Evolutionary conservation across 2,329 filamentous ascomycete genomes (phyloP).

Genomic region (Ceratocystis albifundus): DNA sequence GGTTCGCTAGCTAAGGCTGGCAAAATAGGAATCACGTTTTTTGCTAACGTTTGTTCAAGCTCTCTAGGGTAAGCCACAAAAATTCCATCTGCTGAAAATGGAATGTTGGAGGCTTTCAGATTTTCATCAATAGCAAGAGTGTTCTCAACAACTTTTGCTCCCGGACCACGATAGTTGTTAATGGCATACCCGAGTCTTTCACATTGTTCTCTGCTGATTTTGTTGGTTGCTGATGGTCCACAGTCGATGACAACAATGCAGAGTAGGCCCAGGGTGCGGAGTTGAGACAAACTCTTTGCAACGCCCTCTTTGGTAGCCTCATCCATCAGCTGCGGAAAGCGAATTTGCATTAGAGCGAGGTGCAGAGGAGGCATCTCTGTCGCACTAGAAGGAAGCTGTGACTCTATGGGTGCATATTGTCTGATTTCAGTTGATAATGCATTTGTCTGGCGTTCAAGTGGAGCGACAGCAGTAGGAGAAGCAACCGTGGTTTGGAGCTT

Average conservation of each 20-base stretch:
- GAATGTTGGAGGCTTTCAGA: not conserved
- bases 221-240: slow-evolving; percentile 33
- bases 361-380: slow-evolving; percentile 35
- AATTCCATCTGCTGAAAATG: slow-evolving; percentile 14
- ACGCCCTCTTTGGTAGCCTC: slow-evolving; percentile 61
- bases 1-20: slow-evolving; percentile 20
- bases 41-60: slow-evolving; percentile 14
- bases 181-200: slow-evolving; percentile 65
- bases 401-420: slow-evolving; percentile 24
- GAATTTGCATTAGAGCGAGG: slow-evolving; percentile 76
- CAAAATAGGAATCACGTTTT: slow-evolving; percentile 17
- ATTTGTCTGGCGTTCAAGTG: not conserved
- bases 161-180: slow-evolving; percentile 54
- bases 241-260: slow-evolving; percentile 78
- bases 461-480: not conserved
- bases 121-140: slow-evolving; percentile 26
- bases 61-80: slow-evolving; percentile 19
- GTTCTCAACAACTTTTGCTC: slow-evolving; percentile 54
- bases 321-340: slow-evolving; percentile 58
- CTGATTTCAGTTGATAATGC: not conserved
- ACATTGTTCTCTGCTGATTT: slow-evolving; percentile 49
- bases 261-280: slow-evolving; percentile 67
- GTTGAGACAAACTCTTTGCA: slow-evolving; percentile 70
- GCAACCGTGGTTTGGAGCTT: slow-evolving; percentile 23
- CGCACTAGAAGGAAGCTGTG: not conserved